Evolutionary conservation across 805 yeast species (phyloP).

Genomic region (Komagataella ulmi): DNA sequence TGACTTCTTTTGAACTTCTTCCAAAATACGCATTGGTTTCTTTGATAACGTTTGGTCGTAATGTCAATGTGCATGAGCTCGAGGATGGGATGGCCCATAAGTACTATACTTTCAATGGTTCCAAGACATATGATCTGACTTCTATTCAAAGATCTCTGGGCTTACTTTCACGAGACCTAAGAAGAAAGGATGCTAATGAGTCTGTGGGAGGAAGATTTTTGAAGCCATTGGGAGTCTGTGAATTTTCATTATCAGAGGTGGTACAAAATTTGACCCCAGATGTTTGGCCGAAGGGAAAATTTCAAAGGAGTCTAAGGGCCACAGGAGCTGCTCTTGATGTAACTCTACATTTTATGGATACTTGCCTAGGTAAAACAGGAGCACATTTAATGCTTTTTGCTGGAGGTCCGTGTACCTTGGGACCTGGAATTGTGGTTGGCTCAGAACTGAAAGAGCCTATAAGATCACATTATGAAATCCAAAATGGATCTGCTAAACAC

Average conservation of each 20-base stretch:
- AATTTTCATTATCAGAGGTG: constrained; percentile 33
- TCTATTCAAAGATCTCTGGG: constrained; percentile 34
- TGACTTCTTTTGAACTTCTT: constrained; percentile 25
- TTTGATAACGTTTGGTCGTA: constrained; percentile 43
- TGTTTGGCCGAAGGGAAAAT: constrained; percentile 29
- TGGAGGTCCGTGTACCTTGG: constrained; percentile 55
- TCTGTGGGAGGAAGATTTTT: constrained; percentile 25
- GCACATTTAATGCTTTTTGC: constrained; percentile 40
- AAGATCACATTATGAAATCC: constrained; percentile 53
- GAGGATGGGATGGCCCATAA: constrained; percentile 20
- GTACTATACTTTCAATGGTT: constrained; percentile 40
- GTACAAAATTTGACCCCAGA: constrained; percentile 36
- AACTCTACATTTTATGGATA: constrained; percentile 23
- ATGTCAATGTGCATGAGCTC: constrained; percentile 45
- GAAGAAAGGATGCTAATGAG: constrained; percentile 7
- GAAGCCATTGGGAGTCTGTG: constrained; percentile 33
- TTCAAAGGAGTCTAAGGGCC: constrained; percentile 36
- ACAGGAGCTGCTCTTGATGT: constrained; percentile 50
- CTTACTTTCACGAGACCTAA: constrained; percentile 20
- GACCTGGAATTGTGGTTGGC: constrained; percentile 51
- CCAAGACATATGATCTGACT: constrained; percentile 32
- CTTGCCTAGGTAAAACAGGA: constrained; percentile 32
- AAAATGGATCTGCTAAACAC: constrained; percentile 28
- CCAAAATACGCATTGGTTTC: constrained; percentile 47
- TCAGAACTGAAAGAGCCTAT: constrained; percentile 45